These are phyloP conservation scores for Candida maltosa DNA, from an alignment of 805 yeast species.

Conservation along the genomic window DNA sequence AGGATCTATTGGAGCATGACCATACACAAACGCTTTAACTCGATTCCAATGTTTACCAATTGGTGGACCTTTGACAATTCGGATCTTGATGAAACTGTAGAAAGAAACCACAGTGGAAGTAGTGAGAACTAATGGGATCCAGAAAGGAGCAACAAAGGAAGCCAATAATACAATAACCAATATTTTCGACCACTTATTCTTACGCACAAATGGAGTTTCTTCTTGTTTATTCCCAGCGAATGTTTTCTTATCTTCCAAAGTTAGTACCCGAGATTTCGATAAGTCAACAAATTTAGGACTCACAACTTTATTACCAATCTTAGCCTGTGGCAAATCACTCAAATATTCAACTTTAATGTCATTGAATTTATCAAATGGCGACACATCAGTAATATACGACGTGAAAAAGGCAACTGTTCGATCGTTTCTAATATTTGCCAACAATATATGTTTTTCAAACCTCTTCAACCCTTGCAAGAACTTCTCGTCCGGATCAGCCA, in stretches of 20 bases:
- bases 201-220: constrained; percentile 32
- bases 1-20: constrained; percentile 24
- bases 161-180: constrained; percentile 21
- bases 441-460: constrained; percentile 55
- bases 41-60: constrained; percentile 30
- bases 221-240: constrained; percentile 29
- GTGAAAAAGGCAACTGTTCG: constrained; percentile 88
- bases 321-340: constrained; percentile 39
- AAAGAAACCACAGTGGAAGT: constrained; percentile 33
- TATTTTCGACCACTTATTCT: constrained; percentile 21
- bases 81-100: constrained; percentile 38
- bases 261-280: constrained; percentile 19
- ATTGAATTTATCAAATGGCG: constrained; percentile 68
- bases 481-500: constrained; percentile 50
- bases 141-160: constrained; percentile 40
- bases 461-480: constrained; percentile 53
- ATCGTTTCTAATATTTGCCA: constrained; percentile 80
- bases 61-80: constrained; percentile 20
- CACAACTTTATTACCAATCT: constrained; percentile 34
- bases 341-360: constrained; percentile 46
- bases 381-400: constrained; percentile 65
- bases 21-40: constrained; percentile 30
- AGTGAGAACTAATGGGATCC: constrained; percentile 47
- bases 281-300: constrained; percentile 55
- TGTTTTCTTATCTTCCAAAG: constrained; percentile 1